Conservation (phyloP, 2,329 filamentous ascomycete genomes). For the Coniochaeta sp. region DNA sequence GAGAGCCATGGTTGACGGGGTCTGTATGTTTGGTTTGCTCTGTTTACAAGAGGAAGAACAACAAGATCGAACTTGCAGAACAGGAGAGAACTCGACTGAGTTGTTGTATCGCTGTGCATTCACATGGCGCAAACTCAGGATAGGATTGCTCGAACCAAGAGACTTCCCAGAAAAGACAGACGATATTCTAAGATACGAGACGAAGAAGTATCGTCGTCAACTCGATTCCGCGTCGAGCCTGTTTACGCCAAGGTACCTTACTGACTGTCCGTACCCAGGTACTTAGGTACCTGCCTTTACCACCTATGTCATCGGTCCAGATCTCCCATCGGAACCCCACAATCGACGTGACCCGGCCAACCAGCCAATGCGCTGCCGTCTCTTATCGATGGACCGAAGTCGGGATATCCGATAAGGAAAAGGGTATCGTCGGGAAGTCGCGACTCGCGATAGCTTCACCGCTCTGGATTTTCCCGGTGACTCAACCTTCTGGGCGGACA, state of each 20-base stretch:
- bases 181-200: too few species aligned
- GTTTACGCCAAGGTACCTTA: background rate
- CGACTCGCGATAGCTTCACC: slow-evolving; percentile 1
- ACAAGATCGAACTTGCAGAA: background rate
- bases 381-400: background rate
- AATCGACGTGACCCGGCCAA: background rate
- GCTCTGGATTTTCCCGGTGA: background rate
- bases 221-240: background rate
- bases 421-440: background rate
- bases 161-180: too few species aligned
- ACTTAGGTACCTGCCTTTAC: too few species aligned
- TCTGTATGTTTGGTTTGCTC: too few species aligned
- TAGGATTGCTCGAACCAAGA: too few species aligned
- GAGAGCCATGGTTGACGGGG: slow-evolving; percentile 23
- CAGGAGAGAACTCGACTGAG: too few species aligned
- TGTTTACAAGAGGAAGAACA: background rate
- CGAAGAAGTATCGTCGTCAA: too few species aligned
- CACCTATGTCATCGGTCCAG: background rate
- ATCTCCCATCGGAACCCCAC: background rate
- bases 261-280: too few species aligned
- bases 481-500: background rate
- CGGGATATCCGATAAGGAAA: background rate
- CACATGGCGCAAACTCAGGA: background rate
- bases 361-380: background rate
- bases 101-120: background rate